Percentiles rank a stretch among this genome's conserved stretches.
phyloP scores from a whole-genome alignment of 2,329 filamentous ascomycete species.

The Beauveria brongniartii region DNA sequence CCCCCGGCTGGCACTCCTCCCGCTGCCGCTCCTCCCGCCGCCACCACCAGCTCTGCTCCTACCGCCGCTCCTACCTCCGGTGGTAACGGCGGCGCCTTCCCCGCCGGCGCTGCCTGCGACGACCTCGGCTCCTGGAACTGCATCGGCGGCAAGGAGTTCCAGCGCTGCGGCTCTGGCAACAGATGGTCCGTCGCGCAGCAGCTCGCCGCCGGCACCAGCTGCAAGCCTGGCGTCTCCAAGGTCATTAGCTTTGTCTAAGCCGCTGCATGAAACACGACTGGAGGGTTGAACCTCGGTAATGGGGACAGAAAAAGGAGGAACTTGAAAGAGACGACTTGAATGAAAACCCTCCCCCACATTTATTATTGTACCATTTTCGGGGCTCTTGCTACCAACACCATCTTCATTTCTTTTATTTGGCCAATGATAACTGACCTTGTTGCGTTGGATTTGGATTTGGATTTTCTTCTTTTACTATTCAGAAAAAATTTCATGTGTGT shows the following conservation, averaged over 20 bases:
- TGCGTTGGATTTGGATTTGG: not conserved
- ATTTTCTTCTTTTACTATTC: not conserved
- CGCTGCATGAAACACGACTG: not conserved
- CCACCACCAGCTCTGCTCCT: slow-evolving; percentile 15
- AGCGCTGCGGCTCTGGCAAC: slow-evolving; percentile 52
- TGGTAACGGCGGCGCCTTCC: slow-evolving; percentile 17
- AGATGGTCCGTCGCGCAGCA: slow-evolving; percentile 39
- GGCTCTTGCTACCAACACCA: not conserved
- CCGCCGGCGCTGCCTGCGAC: slow-evolving; percentile 37
- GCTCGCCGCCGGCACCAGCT: slow-evolving; percentile 48
- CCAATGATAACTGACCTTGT: not conserved
- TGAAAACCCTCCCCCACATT: not conserved
- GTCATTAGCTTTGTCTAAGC: slow-evolving; percentile 17
- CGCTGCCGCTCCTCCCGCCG: slow-evolving; percentile 19
- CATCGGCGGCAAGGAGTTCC: slow-evolving; percentile 46
- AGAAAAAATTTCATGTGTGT: not conserved
- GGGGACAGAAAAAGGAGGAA: not conserved
- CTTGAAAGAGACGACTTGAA: not conserved
- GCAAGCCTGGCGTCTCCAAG: slow-evolving; percentile 25
- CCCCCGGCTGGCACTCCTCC: not conserved
- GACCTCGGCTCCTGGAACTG: slow-evolving; percentile 53
- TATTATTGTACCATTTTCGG: not conserved
- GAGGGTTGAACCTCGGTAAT: not conserved
- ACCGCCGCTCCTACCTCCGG: slow-evolving; percentile 4
- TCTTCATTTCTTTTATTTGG: not conserved